These are phyloP conservation scores for Rhodotorula diobovata DNA, from an alignment of 768 basidiomycete genomes.

Conservation along the genomic window DNA sequence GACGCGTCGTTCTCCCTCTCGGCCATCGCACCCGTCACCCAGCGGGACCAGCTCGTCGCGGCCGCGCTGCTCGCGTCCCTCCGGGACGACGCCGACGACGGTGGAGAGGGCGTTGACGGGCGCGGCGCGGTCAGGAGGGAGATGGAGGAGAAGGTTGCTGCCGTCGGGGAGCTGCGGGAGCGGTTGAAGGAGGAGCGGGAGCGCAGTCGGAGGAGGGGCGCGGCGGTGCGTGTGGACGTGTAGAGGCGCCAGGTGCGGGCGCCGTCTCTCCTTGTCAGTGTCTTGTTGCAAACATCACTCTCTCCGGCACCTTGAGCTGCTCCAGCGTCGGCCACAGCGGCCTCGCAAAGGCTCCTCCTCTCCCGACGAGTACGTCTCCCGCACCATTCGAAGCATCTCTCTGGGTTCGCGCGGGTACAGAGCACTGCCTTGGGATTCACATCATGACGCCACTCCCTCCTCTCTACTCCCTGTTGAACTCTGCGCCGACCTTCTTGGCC, in stretches of 20 bases:
- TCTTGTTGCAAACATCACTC: conserved; percentile 16
- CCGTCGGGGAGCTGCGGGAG: conserved; percentile 14
- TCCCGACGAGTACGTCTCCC: too few relatives aligned
- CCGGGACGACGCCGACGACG: conserved; percentile 5
- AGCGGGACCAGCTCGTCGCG: conserved; percentile 34
- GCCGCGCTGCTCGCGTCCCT: conserved; percentile 19
- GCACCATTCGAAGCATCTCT: too few relatives aligned
- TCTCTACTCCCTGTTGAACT: background rate
- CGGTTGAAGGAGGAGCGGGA: conserved; percentile 3
- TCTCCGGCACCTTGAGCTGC: too few relatives aligned
- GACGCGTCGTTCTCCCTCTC: background rate
- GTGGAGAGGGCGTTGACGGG: background rate
- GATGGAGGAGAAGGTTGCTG: conserved; percentile 16
- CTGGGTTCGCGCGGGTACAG: too few relatives aligned
- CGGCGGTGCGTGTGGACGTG: conserved; percentile 17
- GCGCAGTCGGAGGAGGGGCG: background rate
- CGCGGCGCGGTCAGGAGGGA: background rate
- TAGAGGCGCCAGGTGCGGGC: background rate
- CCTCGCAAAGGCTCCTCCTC: too few relatives aligned
- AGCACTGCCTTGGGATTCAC: background rate
- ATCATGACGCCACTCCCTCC: background rate
- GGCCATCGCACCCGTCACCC: background rate
- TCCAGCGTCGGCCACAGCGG: too few relatives aligned
- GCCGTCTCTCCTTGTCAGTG: conserved; percentile 2
- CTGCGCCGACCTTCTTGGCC: background rate